phyloP scores from a whole-genome alignment of 116 monocot genomes.

The Posidonia oceanica region DNA sequence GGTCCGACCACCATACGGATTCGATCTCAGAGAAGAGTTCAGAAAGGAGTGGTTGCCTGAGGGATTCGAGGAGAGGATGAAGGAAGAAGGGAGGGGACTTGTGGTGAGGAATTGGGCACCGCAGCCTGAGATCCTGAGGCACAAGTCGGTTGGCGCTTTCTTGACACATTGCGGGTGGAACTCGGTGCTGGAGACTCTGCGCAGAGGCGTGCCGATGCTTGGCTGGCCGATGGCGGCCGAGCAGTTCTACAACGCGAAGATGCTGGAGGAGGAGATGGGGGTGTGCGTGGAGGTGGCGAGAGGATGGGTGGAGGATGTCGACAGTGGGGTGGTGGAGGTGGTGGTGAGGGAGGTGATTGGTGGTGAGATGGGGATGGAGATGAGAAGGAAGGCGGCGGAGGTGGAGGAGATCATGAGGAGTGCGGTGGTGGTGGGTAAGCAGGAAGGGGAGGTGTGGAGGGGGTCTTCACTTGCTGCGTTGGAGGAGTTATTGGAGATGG shows the following conservation, averaged over 20 bases:
- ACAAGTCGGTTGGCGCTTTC: constrained; percentile 25
- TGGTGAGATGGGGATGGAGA: not conserved
- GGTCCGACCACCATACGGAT: constrained; percentile 21
- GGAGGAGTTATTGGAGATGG: not conserved
- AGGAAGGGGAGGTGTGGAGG: not conserved
- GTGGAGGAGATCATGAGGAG: not conserved
- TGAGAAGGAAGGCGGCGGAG: constrained; percentile 1
- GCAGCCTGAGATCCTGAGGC: constrained; percentile 34
- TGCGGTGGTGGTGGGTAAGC: not conserved
- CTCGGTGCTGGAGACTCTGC: constrained; percentile 48
- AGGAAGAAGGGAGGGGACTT: constrained; percentile 12
- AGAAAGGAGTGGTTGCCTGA: constrained; percentile 10
- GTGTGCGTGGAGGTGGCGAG: constrained; percentile 13
- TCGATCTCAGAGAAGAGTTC: constrained; percentile 15
- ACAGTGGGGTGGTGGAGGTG: not conserved
- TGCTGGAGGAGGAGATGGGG: constrained; percentile 16
- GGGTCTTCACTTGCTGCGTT: not conserved
- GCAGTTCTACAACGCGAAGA: constrained; percentile 34
- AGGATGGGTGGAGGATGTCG: not conserved
- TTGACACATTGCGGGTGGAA: constrained; percentile 74
- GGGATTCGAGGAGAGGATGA: constrained; percentile 12
- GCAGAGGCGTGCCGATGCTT: constrained; percentile 29
- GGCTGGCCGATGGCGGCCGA: constrained; percentile 49
- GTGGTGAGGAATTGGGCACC: constrained; percentile 37
- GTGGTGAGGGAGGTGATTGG: constrained; percentile 3